These are phyloP conservation scores for Fusarium mundagurra DNA, from an alignment of 2,329 filamentous ascomycete genomes.

Conservation along the genomic window DNA sequence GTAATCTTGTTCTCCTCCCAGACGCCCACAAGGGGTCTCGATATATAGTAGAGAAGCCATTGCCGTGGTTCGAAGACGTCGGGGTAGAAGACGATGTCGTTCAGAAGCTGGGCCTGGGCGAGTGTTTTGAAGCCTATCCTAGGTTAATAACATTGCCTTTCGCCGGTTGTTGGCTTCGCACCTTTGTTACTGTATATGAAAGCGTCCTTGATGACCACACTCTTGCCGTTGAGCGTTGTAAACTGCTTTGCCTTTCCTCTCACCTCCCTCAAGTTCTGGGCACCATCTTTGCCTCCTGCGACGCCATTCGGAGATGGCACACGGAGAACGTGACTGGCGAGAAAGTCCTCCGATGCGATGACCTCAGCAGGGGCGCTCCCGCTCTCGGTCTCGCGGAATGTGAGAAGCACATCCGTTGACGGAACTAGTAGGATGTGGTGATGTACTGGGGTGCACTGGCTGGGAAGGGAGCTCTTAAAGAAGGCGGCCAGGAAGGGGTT, in stretches of 20 bases:
- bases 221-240: slow-evolving; percentile 90
- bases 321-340: slow-evolving; percentile 95
- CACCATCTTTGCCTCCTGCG: slow-evolving; percentile 64
- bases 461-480: slow-evolving; percentile 92
- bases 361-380: slow-evolving; percentile 81
- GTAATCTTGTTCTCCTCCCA: slow-evolving; percentile 80
- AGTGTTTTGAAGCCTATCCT: slow-evolving; percentile 84
- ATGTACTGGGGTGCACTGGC: slow-evolving; percentile 90
- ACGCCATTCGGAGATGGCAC: slow-evolving; percentile 68
- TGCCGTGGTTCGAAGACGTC: slow-evolving; percentile 89
- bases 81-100: slow-evolving; percentile 87
- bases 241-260: slow-evolving; percentile 95
- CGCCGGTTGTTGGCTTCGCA: slow-evolving; percentile 46
- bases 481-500: slow-evolving; percentile 99
- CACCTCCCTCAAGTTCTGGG: slow-evolving; percentile 79
- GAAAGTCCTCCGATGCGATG: slow-evolving; percentile 90
- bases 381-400: slow-evolving; percentile 86
- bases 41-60: slow-evolving; percentile 98
- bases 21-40: slow-evolving; percentile 83
- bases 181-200: slow-evolving; percentile 97
- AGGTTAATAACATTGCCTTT: slow-evolving; percentile 36
- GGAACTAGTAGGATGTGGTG: slow-evolving; percentile 95
- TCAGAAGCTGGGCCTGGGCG: slow-evolving; percentile 86
- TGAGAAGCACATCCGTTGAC: slow-evolving; percentile 89
- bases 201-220: slow-evolving; percentile 92